A percentile compares a stretch with the other conserved stretches of the same genome.
These are phyloP conservation scores for Chlamydomonas sp. DNA, from an alignment of 139 green algal species.

Conservation along the genomic window DNA sequence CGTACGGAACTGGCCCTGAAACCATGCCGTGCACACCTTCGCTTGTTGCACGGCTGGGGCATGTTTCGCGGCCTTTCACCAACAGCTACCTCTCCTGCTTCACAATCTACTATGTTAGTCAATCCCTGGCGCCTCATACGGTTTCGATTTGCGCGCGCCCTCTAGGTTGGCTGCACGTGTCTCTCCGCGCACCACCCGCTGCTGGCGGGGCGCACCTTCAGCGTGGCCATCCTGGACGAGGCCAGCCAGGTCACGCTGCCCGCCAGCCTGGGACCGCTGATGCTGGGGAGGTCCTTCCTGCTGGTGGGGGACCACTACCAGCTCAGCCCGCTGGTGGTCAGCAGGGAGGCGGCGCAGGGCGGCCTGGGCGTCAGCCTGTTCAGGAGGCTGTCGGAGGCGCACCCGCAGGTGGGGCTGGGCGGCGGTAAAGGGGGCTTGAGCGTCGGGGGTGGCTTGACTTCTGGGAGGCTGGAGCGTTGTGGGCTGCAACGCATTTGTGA, in stretches of 20 bases:
- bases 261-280: slow-evolving; percentile 75
- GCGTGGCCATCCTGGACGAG: slow-evolving; percentile 97
- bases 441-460: neutral
- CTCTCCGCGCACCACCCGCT: slow-evolving; percentile 73
- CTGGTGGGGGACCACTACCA: slow-evolving; percentile 91
- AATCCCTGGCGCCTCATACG: too few species aligned
- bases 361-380: slow-evolving; percentile 89
- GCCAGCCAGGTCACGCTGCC: slow-evolving; percentile 88
- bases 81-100: too few species aligned
- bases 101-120: too few species aligned
- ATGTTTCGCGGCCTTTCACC: too few species aligned
- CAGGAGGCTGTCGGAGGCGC: slow-evolving; percentile 76
- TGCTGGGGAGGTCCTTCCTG: slow-evolving; percentile 68
- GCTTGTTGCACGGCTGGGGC: too few species aligned
- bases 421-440: neutral
- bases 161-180: slow-evolving; percentile 80
- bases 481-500: neutral
- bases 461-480: neutral
- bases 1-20: too few species aligned
- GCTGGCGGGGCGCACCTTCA: slow-evolving; percentile 79
- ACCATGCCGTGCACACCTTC: too few species aligned
- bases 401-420: slow-evolving; percentile 70
- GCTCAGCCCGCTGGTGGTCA: slow-evolving; percentile 70
- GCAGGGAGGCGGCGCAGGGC: slow-evolving; percentile 58
- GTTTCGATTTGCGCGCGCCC: too few species aligned